Evolutionary conservation across 805 yeast species (phyloP), one percentile per base, ranked within the genome.

Genomic region (Candida nanaspora): DNA sequence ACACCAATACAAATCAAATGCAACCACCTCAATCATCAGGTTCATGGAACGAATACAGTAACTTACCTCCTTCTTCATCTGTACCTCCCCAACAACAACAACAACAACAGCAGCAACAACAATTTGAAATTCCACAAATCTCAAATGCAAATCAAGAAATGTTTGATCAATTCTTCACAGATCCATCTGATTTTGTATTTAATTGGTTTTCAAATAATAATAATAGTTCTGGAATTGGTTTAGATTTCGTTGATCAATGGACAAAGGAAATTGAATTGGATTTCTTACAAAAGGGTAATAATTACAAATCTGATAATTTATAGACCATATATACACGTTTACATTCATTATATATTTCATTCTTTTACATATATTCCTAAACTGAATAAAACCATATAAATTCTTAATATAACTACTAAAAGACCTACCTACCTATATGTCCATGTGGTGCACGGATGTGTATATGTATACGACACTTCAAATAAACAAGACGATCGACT

Each of bases 211-310:
- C 70, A 33, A 61, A 62, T 26, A 71, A 72, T 45, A 72, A 67
- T 38, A 42, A 48, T 31, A 70, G 72, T 44, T 72, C 66, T 38
- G 66, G 70, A 35, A 67, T 75, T 19, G 82, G 82, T 14, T 54
- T 76, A 37, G 79, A 74, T 41, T 76, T 76, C 47, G 82, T 81
- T 23, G 89, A 80, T 30, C 86, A 86, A 2, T 83, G 88, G 80
- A 82, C 91, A 0, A 86, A 81, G 54, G 79, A 82, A 75, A 73
- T 83, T 33, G 91, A 82, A 54, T 80, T 78, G 48, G 86, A 80
- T 44, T 71, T 76, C 42, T 39, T 72, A 35, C 57, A 56, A 37
- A 62, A 60, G 35, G 58, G 53, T 35, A 50, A 53, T 25, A 45
- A 44, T 25, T 29, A 10, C 10, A 29, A n/a, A 29, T 29, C n/a